Evolutionary conservation across 768 basidiomycete genomes (phyloP).

Genomic region (Suillus paluster): DNA sequence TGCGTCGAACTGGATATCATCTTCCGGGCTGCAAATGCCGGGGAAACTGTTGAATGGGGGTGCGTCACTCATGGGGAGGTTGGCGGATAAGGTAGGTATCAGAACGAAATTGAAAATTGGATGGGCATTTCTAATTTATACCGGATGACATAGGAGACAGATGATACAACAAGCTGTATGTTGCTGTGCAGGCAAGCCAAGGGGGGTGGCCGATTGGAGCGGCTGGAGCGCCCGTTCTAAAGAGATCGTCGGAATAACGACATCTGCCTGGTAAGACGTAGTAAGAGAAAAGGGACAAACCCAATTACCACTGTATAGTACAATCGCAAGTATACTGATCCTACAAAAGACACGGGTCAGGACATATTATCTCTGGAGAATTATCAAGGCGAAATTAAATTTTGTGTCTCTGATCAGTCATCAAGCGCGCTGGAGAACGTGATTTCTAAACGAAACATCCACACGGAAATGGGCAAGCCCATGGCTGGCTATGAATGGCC

Average conservation of each 20-base stretch:
- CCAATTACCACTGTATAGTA: neutral
- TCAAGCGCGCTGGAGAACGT: neutral
- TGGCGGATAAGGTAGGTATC: neutral
- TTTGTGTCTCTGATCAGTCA: neutral
- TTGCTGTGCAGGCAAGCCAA: slow-evolving; percentile 8
- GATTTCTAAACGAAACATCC: slow-evolving; percentile 1
- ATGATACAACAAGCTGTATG: slow-evolving; percentile 1
- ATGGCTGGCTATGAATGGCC: neutral
- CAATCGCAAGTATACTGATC: slow-evolving; percentile 1
- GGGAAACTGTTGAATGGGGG: neutral
- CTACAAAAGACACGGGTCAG: neutral
- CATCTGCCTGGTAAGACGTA: neutral
- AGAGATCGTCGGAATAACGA: slow-evolving; percentile 1
- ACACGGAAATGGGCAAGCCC: neutral
- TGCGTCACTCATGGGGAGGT: neutral
- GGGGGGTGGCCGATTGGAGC: slow-evolving; percentile 3
- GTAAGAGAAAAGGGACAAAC: neutral
- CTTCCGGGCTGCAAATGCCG: neutral
- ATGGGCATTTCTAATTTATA: neutral
- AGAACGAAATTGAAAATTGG: neutral
- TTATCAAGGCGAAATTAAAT: neutral
- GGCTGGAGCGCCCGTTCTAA: neutral
- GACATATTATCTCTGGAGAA: neutral
- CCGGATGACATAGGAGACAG: neutral
- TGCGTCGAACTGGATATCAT: neutral